Conservation (phyloP, 192 early-diverging fungal genomes). For the Linnemannia exigua region DNA sequence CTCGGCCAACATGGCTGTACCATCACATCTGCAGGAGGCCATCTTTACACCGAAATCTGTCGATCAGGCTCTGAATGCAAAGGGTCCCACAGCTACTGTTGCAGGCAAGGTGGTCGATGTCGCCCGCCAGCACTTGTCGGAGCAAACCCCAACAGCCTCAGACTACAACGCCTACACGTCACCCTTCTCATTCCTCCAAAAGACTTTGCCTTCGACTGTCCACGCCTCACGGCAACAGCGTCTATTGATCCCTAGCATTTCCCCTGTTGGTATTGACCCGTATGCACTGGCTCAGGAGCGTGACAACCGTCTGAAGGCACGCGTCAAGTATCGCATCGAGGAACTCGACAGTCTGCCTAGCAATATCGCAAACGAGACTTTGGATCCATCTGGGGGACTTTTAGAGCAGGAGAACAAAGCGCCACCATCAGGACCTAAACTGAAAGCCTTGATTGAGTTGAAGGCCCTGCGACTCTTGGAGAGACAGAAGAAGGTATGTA, state of each 20-base stretch:
- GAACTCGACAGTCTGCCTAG: constrained; percentile 81
- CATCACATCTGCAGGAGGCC: constrained; percentile 76
- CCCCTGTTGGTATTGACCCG: constrained; percentile 86
- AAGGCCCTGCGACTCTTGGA: constrained; percentile 85
- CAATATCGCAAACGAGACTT: constrained; percentile 72
- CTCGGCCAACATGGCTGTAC: constrained; percentile 83
- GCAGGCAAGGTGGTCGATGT: constrained; percentile 69
- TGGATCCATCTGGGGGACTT: constrained; percentile 37
- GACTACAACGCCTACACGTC: constrained; percentile 67
- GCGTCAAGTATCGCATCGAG: constrained; percentile 83
- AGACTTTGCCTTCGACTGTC: constrained; percentile 62
- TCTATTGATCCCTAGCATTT: constrained; percentile 79
- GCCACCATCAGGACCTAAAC: constrained; percentile 66
- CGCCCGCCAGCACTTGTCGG: constrained; percentile 59
- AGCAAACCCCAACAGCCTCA: constrained; percentile 51
- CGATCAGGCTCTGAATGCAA: constrained; percentile 58
- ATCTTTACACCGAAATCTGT: constrained; percentile 69
- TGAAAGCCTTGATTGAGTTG: constrained; percentile 89
- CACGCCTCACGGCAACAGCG: constrained; percentile 76
- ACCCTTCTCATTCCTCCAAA: constrained; percentile 71
- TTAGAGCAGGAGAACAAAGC: constrained; percentile 50
- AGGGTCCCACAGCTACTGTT: constrained; percentile 62
- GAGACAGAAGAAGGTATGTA: constrained; percentile 77
- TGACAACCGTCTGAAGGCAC: constrained; percentile 77
- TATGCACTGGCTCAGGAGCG: constrained; percentile 81